These are phyloP conservation scores for Claviceps sorghi DNA, from an alignment of 2,329 filamentous ascomycete genomes.

Conservation along the genomic window DNA sequence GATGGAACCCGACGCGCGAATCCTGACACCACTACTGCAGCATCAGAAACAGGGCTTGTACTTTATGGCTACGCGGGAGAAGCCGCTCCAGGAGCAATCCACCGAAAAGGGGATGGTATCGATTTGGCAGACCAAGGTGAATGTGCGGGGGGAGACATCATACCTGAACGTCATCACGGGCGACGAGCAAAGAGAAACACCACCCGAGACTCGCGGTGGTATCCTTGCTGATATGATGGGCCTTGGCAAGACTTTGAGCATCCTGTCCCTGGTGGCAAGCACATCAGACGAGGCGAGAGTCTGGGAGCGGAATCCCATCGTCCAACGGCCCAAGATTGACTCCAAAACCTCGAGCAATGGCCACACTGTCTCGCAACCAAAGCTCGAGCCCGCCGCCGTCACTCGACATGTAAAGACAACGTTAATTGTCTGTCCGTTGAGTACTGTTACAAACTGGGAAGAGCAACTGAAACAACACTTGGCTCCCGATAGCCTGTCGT, in stretches of 20 bases:
- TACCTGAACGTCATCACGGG: conserved; percentile 83
- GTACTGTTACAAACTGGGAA: conserved; percentile 88
- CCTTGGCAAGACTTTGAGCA: conserved; percentile 73
- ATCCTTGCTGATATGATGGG: conserved; percentile 81
- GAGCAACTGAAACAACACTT: conserved; percentile 80
- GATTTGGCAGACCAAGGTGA: conserved; percentile 56
- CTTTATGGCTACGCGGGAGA: conserved; percentile 73
- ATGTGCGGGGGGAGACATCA: conserved; percentile 34
- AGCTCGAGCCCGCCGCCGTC: conserved; percentile 36
- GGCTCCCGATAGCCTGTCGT: conserved; percentile 45
- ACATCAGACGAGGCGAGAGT: conserved; percentile 46
- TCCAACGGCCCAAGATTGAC: conserved; percentile 30
- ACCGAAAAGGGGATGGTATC: conserved; percentile 51
- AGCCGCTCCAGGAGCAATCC: conserved; percentile 41
- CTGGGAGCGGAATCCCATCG: conserved; percentile 44
- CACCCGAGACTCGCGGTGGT: conserved; percentile 55
- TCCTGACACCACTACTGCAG: conserved; percentile 56
- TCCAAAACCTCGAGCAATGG: conserved; percentile 21
- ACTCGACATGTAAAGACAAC: conserved; percentile 62
- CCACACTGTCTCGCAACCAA: conserved; percentile 18
- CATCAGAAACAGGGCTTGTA: conserved; percentile 85
- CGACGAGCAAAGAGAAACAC: conserved; percentile 42
- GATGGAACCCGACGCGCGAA: conserved; percentile 46
- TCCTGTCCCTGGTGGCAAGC: conserved; percentile 60
- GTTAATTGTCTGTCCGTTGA: conserved; percentile 75